A percentile compares a stretch with the other conserved stretches of the same genome.
Conservation (phyloP, 176 grass and related monocot genomes). For the Cenchrus americanus region DNA sequence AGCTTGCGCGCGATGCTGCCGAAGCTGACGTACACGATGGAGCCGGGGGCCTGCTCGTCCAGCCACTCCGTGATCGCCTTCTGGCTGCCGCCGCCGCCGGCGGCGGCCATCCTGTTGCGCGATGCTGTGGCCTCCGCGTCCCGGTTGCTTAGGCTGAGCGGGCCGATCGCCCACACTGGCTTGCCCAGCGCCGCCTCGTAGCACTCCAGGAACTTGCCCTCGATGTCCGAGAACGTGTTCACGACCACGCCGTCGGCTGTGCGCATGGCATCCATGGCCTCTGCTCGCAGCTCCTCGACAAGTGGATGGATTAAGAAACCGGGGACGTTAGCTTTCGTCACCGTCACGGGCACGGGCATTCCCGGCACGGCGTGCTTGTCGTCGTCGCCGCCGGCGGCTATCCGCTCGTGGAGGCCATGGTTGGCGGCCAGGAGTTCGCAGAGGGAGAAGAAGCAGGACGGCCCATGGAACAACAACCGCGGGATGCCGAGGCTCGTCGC, state of each 20-base stretch:
- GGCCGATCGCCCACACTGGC: constrained; percentile 66
- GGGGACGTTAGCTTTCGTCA: not conserved
- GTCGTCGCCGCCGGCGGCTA: not conserved
- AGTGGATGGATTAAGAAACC: constrained; percentile 33
- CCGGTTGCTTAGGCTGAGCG: constrained; percentile 43
- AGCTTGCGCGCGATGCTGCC: constrained; percentile 33
- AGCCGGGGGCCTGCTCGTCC: constrained; percentile 20
- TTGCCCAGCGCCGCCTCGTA: constrained; percentile 53
- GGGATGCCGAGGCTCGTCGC: constrained; percentile 41
- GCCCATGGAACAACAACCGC: constrained; percentile 46
- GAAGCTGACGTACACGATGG: constrained; percentile 61
- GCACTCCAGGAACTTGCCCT: constrained; percentile 33
- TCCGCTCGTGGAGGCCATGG: constrained; percentile 20
- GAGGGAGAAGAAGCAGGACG: constrained; percentile 50
- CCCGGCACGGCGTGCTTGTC: constrained; percentile 29
- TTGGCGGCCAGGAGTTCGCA: constrained; percentile 9
- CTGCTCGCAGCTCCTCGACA: not conserved
- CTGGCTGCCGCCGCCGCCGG: not conserved
- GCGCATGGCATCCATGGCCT: constrained; percentile 35
- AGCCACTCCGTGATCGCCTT: constrained; percentile 44
- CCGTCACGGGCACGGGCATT: constrained; percentile 36
- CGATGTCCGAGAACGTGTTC: constrained; percentile 63
- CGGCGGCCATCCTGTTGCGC: constrained; percentile 19
- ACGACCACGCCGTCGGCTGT: constrained; percentile 47
- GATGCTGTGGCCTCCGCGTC: constrained; percentile 1